A percentile compares a stretch with the other conserved stretches of the same genome.
Evolutionary conservation across 345 rosid genomes (phyloP).

Genomic region (Arabidopsis thaliana): TAIR10.1 NC_003076.8:17071001-17071500

Average conservation of each 20-base stretch:
- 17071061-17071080: background rate
- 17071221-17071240: conserved; percentile 29
- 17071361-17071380: background rate
- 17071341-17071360: background rate
- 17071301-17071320: background rate
- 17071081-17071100: conserved; percentile 46
- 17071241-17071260: conserved; percentile 17
- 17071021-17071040: conserved; percentile 48
- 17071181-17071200: conserved; percentile 33
- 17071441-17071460: background rate
- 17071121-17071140: conserved; percentile 43
- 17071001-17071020: conserved; percentile 61
- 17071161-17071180: conserved; percentile 26
- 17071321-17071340: background rate
- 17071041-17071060: conserved; percentile 33
- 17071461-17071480: background rate
- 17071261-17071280: conserved; percentile 43
- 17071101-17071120: conserved; percentile 34
- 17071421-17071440: no score
- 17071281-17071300: conserved; percentile 29
- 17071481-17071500: background rate
- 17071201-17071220: conserved; percentile 34
- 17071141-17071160: conserved; percentile 22
- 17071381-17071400: background rate
- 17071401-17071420: background rate